Conservation (phyloP, 768 basidiomycete genomes). For the Mycena indigotica region DNA sequence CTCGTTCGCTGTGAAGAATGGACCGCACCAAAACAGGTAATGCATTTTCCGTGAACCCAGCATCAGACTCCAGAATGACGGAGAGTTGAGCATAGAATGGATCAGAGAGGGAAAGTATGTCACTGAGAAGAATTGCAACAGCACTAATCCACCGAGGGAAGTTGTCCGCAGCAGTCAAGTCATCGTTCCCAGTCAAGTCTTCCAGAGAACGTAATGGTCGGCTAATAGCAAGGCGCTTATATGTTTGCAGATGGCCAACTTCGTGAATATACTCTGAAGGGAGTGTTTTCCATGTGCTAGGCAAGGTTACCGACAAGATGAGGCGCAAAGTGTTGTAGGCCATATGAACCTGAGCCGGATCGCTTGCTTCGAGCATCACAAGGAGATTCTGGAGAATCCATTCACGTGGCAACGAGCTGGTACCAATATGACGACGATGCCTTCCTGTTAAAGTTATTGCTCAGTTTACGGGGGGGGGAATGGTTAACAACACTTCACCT, state of each 20-base stretch:
- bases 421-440: slow-evolving; percentile 35
- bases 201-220: slow-evolving; percentile 39
- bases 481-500: too few relatives aligned
- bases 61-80: slow-evolving; percentile 56
- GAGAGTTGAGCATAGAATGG: slow-evolving; percentile 71
- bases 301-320: slow-evolving; percentile 46
- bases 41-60: slow-evolving; percentile 62
- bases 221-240: slow-evolving; percentile 37
- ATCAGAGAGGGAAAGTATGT: slow-evolving; percentile 55
- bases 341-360: slow-evolving; percentile 50
- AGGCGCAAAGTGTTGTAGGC: slow-evolving; percentile 70
- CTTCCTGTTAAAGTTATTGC: too few relatives aligned
- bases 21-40: slow-evolving; percentile 79
- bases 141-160: slow-evolving; percentile 67
- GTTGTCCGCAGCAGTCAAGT: slow-evolving; percentile 44
- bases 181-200: slow-evolving; percentile 37
- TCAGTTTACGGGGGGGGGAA: too few relatives aligned
- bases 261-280: slow-evolving; percentile 45
- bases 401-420: slow-evolving; percentile 38
- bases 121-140: slow-evolving; percentile 58
- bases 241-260: slow-evolving; percentile 52
- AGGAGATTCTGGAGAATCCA: slow-evolving; percentile 58
- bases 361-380: slow-evolving; percentile 56
- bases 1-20: slow-evolving; percentile 46
- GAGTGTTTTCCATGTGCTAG: slow-evolving; percentile 35